Base-by-base conservation (phyloP, 768 basidiomycete species). In the Boletus vinaceobasis region DNA sequence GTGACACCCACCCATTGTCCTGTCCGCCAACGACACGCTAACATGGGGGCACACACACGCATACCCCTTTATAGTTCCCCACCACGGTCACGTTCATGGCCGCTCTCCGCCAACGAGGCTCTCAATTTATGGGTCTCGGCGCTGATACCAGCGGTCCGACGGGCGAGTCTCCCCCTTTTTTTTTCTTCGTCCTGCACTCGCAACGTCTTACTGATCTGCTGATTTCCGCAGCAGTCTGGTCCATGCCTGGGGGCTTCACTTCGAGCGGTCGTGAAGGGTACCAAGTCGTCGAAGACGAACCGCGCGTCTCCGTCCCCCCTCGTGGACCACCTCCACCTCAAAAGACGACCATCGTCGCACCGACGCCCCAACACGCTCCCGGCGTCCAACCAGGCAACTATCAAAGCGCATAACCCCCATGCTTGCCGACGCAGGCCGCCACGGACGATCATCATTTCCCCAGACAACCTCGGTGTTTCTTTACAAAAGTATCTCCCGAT, bases 191-290 rank as follows among this genome's bases (percentile, higher is more conserved):
- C 19, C 1, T 7, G 7, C 8, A 3, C 10, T 38, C 19, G 8
- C 9, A 7, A 38, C n/a, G 3, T 38, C 7, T 10, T n/a, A 4
- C 13, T 33, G 23, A 23, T 23, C 23, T 4, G 23, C 32, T 52
- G 7, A 54, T 21, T 42, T 42, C 31, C 37, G 19, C 33, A 49
- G 27, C 53, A 88, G 87, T 88, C 17, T 88, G 87, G 87, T 80
- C 86, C n/a, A 88, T 88, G 87, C 87, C 87, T 5, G 87, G 86
- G 14, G 85, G 85, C 1, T 84, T 87, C 60, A 83, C 84, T 1
- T 80, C 82, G 5, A 61, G 69, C 35, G 57, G 63, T 23, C 74
- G 79, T 38, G 81, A 81, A 49, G 83, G 85, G 7, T 87, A 87
- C 65, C 84, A 87, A 63, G 78, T 75, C 38, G 77, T 87, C 11